Evolutionary conservation across 2,329 filamentous ascomycete genomes (phyloP), one percentile per base, ranked within the genome.

Genomic region (Fusarium paranaense): DNA sequence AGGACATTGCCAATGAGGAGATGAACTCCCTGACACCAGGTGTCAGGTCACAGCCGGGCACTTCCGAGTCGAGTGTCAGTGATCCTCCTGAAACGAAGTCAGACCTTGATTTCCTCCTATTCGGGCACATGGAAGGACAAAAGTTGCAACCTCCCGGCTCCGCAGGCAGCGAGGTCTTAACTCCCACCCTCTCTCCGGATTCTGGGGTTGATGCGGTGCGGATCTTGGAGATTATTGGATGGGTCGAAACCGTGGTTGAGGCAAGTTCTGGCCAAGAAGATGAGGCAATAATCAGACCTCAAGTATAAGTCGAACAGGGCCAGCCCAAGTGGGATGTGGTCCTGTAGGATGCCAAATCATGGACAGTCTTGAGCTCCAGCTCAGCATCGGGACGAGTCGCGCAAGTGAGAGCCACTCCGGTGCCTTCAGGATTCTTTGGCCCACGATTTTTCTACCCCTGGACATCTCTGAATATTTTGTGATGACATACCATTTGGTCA

Each of bases 51-150:
- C 30, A n/a, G 30, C 22, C 35, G n/a, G 57, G 30, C 30, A 47
- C 47, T 30, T 38, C 32, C 40, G 67, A 60, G 18, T 27, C 27
- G 35, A 67, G 50, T 33, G 20, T 68, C 45, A 50, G 30, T 27
- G 71, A 50, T 20, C 56, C 57, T 20, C 35, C 35, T 13, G 63
- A 63, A 16, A 37, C 58, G 32, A 57, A 71, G 25, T 62, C 71
- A 16, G 54, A 52, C 32, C 30, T 38, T 40, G 64, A 58, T 33
- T 62, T 57, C 20, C 25, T 73, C 67, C 18, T 56, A 20, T 71
- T 72, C 33, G 68, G 69, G 30, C 40, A 61, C 30, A 74, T 73
- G 71, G 11, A 71, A 37, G 72, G 71, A 45, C 68, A 54, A 11
- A 61, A 61, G 58, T 72, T 59, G 18, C 52, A 66, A 30, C 42